Evolutionary conservation across 371 early-diverging fungal genomes (phyloP).

Genomic region (Mucor plumbeus): DNA sequence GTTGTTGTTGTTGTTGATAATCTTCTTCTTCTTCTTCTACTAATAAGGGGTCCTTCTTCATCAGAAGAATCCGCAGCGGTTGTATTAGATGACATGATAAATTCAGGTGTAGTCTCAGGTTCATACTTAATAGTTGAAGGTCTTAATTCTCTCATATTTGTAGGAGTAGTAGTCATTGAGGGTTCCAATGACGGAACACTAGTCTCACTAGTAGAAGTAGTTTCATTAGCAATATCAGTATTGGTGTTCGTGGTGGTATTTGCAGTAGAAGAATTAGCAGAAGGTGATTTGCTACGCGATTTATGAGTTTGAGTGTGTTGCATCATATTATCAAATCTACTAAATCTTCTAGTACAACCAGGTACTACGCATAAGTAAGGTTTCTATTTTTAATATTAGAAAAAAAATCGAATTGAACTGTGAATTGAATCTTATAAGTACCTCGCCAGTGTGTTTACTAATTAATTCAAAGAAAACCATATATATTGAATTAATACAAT

Average conservation of each 20-base stretch:
- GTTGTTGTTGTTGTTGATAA: conserved; percentile 25
- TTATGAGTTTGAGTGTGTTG: conserved; percentile 38
- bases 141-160: not conserved
- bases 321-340: conserved; percentile 41
- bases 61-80: conserved; percentile 17
- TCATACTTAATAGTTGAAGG: conserved; percentile 9
- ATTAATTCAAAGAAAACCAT: not conserved
- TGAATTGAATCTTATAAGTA: conserved; percentile 5
- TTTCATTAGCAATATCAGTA: not conserved
- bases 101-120: conserved; percentile 22
- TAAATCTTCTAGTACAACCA: conserved; percentile 30
- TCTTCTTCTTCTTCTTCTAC: conserved; percentile 1
- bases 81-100: conserved; percentile 3
- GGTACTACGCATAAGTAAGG: conserved; percentile 31
- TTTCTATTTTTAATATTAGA: conserved; percentile 24
- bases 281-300: conserved; percentile 20
- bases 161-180: not conserved
- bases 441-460: conserved; percentile 68
- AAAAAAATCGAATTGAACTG: not conserved
- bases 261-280: conserved; percentile 6
- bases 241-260: conserved; percentile 2
- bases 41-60: conserved; percentile 14
- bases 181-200: not conserved
- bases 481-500: not conserved
- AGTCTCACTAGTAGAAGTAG: not conserved